Conservation (phyloP, 129 eudicot species). For the Pseudognaphalium luteoalbum region DNA sequence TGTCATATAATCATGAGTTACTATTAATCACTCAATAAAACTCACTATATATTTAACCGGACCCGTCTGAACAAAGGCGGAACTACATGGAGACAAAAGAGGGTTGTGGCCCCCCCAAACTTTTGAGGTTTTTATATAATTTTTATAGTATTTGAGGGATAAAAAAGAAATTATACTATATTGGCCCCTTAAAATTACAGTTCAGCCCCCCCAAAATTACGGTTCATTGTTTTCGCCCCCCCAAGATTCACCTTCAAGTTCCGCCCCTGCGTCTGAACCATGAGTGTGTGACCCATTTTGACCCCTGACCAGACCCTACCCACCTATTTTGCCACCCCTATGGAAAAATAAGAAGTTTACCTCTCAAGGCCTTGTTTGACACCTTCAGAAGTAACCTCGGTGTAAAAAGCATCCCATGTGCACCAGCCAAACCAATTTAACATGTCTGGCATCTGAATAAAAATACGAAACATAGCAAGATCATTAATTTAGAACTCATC, state of each 20-base stretch:
- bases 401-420: conserved; percentile 97
- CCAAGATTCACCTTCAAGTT: no score
- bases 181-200: no score
- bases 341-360: conserved; percentile 29
- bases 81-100: no score
- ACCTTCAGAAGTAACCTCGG: conserved; percentile 76
- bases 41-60: background rate
- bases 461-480: background rate
- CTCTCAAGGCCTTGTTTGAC: conserved; percentile 75
- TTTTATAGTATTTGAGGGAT: no score
- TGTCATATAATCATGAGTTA: conserved; percentile 8
- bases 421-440: conserved; percentile 99
- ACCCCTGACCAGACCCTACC: background rate
- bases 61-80: no score
- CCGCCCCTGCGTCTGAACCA: no score
- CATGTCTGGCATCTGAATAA: conserved; percentile 78
- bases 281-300: background rate
- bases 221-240: no score
- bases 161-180: no score
- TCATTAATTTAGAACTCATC: background rate
- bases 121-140: no score
- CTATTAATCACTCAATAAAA: conserved; percentile 1
- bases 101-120: no score
- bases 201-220: no score
- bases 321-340: background rate